Conservation (phyloP, 169 alveolate species). For the Plasmodium malariae region DNA sequence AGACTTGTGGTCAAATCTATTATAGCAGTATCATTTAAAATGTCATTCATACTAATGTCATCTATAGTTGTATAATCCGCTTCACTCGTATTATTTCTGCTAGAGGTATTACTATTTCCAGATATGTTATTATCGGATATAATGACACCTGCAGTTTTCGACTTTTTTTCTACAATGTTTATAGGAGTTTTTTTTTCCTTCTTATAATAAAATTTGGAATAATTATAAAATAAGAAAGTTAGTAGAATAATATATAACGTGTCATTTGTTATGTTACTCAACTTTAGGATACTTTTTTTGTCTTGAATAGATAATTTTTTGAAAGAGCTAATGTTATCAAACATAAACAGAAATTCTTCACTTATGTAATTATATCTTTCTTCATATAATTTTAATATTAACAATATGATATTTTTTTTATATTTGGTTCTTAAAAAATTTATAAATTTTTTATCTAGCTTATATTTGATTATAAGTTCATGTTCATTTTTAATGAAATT, state of each 20-base stretch:
- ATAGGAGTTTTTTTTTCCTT: constrained; percentile 25
- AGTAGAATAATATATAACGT: constrained; percentile 35
- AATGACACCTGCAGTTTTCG: background rate
- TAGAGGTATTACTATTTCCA: background rate
- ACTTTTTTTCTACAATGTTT: constrained; percentile 46
- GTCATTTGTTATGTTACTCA: constrained; percentile 64
- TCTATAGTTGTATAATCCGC: background rate
- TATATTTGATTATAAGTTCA: constrained; percentile 58
- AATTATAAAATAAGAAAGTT: constrained; percentile 60
- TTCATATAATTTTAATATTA: constrained; percentile 47
- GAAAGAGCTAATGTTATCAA: constrained; percentile 53
- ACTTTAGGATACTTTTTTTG: constrained; percentile 52
- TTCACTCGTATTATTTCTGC: background rate
- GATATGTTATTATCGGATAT: background rate
- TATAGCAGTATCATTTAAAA: constrained; percentile 1
- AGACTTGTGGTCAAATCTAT: background rate
- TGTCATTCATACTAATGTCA: constrained; percentile 5
- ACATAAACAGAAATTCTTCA: constrained; percentile 38
- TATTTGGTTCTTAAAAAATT: constrained; percentile 38
- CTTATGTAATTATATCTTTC: constrained; percentile 23
- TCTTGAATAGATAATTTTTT: constrained; percentile 21
- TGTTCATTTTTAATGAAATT: constrained; percentile 59
- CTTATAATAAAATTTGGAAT: constrained; percentile 60
- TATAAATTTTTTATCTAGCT: constrained; percentile 54
- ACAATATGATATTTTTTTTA: constrained; percentile 44